Evolutionary conservation across 177 flowering plant species (phyloP), one percentile per base, ranked within the genome.

Genomic region (Telopea speciosissima): DNA sequence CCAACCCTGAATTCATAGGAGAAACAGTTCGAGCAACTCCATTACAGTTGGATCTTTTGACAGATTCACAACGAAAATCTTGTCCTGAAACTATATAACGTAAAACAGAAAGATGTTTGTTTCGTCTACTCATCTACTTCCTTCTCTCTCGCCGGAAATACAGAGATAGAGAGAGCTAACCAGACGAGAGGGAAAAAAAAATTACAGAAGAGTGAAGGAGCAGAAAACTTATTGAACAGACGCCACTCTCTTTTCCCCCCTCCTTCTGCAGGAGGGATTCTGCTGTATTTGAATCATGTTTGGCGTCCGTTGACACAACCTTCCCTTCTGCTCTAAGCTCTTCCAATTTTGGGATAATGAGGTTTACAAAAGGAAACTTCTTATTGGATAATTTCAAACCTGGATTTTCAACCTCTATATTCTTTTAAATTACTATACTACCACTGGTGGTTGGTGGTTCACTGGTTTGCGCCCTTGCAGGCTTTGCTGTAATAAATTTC

Each of bases 121-220:
- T 86, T 77, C 93, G 81, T 90, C 80, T 77, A 87, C 88, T 85
- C 83, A 60, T 86, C 85, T 77, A 76, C 85, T 85, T 87, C 87
- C 85, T 82, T 42, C 73, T 63, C 81, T 73, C 70, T 73, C 86
- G 86, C 87, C 87, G 84, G 77, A 65, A 79, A 60, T 24, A 67
- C 72, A 70, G 49, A 72, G 70, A 67, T 44, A 68, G 17, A 71
- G 64, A 79, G 22, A 12, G 22, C 9, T 13, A 1, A 54, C 0
- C 5, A 9, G 23, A 58, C 1, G 36, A 10, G 42, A 22, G 7
- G 28, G 25, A 67, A 21, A 28, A 54, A 24, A 74, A 69, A 19
- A 19, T n/a, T 69, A 25, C 26, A 66, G 24, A 40, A 7, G 61
- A 25, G 61, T 60, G 62, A 60, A 61, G 49, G 9, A 33, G 44